phyloP scores from a whole-genome alignment of 2,329 filamentous ascomycete genomes.

The Cadophora malorum region DNA sequence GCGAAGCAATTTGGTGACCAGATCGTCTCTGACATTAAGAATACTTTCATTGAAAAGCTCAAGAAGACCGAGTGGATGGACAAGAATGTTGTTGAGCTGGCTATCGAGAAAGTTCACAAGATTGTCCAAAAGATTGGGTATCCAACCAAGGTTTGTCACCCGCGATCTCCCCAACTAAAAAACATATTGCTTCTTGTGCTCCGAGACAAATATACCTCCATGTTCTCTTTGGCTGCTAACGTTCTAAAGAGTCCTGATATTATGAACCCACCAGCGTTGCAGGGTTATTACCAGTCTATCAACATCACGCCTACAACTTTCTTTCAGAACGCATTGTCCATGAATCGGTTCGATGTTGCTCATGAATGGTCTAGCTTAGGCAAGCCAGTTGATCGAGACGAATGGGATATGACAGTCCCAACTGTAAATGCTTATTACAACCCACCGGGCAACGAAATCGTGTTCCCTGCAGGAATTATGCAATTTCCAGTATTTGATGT shows the following conservation, averaged over 20 bases:
- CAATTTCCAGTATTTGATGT: constrained; percentile 71
- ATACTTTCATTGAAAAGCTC: constrained; percentile 67
- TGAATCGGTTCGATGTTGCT: constrained; percentile 55
- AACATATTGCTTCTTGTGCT: not conserved
- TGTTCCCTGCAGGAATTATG: constrained; percentile 73
- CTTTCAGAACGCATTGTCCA: constrained; percentile 63
- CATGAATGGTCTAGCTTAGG: constrained; percentile 63
- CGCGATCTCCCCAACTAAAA: not conserved
- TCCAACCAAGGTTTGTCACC: constrained; percentile 55
- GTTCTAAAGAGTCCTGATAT: constrained; percentile 60
- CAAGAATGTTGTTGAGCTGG: constrained; percentile 61
- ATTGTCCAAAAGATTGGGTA: constrained; percentile 74
- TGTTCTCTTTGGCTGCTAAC: constrained; percentile 26
- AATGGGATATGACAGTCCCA: constrained; percentile 66
- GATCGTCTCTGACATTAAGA: constrained; percentile 74
- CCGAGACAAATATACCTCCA: not conserved
- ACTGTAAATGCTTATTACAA: constrained; percentile 73
- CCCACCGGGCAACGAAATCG: constrained; percentile 68
- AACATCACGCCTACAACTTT: constrained; percentile 57
- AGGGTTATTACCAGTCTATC: constrained; percentile 62
- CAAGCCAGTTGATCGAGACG: constrained; percentile 64
- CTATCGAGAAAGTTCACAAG: constrained; percentile 69
- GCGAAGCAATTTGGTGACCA: constrained; percentile 71
- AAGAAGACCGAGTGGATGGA: constrained; percentile 69
- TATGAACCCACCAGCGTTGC: constrained; percentile 60